Base-by-base conservation (phyloP, 2,329 filamentous ascomycete species). In the Pseudopithomyces maydicus region DNA sequence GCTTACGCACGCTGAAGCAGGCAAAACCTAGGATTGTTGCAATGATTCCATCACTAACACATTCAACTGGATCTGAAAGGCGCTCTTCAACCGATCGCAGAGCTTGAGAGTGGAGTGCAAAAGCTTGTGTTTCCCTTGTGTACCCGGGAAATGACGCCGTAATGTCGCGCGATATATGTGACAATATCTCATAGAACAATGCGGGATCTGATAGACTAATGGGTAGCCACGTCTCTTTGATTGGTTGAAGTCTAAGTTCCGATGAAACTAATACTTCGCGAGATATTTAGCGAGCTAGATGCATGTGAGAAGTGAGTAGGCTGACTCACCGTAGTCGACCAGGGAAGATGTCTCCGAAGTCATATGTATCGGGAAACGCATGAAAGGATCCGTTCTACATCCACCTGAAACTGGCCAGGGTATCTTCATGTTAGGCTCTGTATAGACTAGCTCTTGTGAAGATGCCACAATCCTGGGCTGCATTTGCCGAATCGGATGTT, bases 1-100 rank as follows among this genome's bases (percentile, higher is more conserved):
- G 54, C 54, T 57, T 57, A 57, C 54, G 41, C 54, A 57, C 54
- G 41, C 54, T 57, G 49, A 57, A 57, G 54, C 54, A 57, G 42
- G 54, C 54, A 43, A 57, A 57, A 22, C 48, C 54, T 48, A 57
- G 42, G 42, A 57, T 53, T 49, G 54, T 57, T 52, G 48, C 49
- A 48, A 57, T 57, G 42, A 57, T 48, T 17, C 54, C 54, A 57
- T 57, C 54, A 57, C 54, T 57, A 53, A 57, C 48, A 48, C 54
- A 48, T 53, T 52, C 49, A 47, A 57, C 54, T 52, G 54, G 54
- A 43, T 57, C 54, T 48, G 54, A 52, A 57, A 57, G 48, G 41
- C 54, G 48, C 23, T 57, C 41, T 48, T 57, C 53, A 41, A 57
- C 49, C 48, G 54, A 57, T 41, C 48, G 54, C 33, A 57, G 54